Percentiles rank a stretch among this genome's conserved stretches.
phyloP scores from a whole-genome alignment of 164 flowering plant species.

The Litsea cubeba region DNA sequence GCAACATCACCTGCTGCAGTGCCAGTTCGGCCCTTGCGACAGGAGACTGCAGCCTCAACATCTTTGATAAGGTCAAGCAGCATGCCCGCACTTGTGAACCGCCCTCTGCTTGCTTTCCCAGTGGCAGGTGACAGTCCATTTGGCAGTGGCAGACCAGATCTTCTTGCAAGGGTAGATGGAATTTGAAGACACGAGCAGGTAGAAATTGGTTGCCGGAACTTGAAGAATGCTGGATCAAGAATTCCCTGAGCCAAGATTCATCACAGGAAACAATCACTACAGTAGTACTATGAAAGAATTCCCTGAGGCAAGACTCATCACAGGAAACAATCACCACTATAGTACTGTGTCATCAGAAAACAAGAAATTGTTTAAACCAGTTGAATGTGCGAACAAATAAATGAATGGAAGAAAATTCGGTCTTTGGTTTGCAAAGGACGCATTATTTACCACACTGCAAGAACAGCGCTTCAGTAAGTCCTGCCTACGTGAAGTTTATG shows the following conservation, averaged over 20 bases:
- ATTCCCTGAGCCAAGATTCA: constrained; percentile 53
- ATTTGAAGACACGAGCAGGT: constrained; percentile 85
- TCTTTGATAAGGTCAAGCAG: constrained; percentile 78
- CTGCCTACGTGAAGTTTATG: too few relatives aligned
- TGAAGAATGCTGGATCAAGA: constrained; percentile 73
- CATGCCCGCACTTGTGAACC: constrained; percentile 59
- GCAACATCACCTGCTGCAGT: constrained; percentile 99
- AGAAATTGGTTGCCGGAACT: constrained; percentile 56
- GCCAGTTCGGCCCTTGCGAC: constrained; percentile 83
- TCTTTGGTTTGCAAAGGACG: too few relatives aligned
- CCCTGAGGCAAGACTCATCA: too few relatives aligned
- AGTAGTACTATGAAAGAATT: too few relatives aligned
- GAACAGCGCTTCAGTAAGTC: too few relatives aligned
- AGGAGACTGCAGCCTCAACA: constrained; percentile 81
- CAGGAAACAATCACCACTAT: too few relatives aligned
- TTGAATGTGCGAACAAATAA: too few relatives aligned
- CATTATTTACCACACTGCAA: too few relatives aligned
- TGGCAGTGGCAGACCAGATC: constrained; percentile 40
- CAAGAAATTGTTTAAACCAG: too few relatives aligned
- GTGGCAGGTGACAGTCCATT: constrained; percentile 58
- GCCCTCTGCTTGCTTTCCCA: constrained; percentile 51
- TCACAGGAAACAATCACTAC: not conserved
- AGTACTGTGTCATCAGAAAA: too few relatives aligned
- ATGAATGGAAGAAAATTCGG: too few relatives aligned
- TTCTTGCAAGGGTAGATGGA: constrained; percentile 38